Base-by-base conservation (phyloP, 371 early-diverging fungal genomes). In the Parasitella parasitica region DNA sequence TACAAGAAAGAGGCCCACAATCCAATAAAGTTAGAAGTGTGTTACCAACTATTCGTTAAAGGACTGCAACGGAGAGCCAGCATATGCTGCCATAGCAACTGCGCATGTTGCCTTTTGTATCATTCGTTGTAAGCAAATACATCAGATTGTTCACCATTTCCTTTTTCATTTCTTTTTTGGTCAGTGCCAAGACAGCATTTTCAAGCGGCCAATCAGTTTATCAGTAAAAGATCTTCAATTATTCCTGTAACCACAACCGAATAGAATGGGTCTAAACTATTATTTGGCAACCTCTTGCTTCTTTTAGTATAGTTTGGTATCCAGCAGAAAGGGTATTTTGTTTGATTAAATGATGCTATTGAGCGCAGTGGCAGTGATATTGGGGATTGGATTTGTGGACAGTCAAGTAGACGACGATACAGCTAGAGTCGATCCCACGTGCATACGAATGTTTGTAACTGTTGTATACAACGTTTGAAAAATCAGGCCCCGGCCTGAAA, bases 401-500 rank as follows among this genome's bases (percentile, higher is more conserved):
- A 16, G 2, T 18, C 41, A 41, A 22, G 32, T 11, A 32, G 6
- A 4, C 11, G 4, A 32, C 11, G 11, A 11, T 3, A 9, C 22
- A 12, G 43, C 43, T 11, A 22, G 18, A 43, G 18, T 22, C 22
- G 43, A 43, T 22, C 22, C 43, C 43, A 43, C 43, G 43, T 43
- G 43, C 20, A 22, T 22, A n/a, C 4, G 3, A 41, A 18, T 20
- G n/a, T 41, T 7, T 43, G 11, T 32, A 32, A 3, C 3, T 43
- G 43, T 22, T 43, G 43, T 43, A 43, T 43, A n/a, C 41, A 43
- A 2, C n/a, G n/a, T 22, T 11, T 27, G 49, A 36, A 22, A 30
- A 57, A 57, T 57, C 52, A 52, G 64, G 64, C 58, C 64, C 64
- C 64, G 57, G 64, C 18, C 41, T 34, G 15, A 57, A 16, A 35